Evolutionary conservation across 148 eudicot genomes (phyloP).

Genomic region (Cornus florida): DNA sequence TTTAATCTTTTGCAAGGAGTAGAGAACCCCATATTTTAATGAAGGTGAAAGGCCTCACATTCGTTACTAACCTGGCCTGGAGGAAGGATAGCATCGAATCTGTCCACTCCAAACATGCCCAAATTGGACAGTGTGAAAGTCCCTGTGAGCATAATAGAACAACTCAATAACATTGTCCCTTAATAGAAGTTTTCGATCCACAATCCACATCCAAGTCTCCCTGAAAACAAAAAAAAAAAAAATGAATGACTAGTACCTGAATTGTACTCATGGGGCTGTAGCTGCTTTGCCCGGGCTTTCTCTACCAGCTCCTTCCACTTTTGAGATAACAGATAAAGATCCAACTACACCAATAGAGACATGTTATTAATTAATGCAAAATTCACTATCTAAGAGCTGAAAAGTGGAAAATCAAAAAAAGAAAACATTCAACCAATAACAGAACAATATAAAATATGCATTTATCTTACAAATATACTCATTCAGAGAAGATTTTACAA

Average conservation of each 20-base stretch:
- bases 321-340: slow-evolving; percentile 83
- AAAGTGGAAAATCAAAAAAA: neutral
- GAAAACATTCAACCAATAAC: neutral
- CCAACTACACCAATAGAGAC: slow-evolving; percentile 60
- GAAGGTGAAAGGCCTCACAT: slow-evolving; percentile 8
- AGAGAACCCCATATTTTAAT: neutral
- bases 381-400: neutral
- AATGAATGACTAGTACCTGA: slow-evolving; percentile 44
- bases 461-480: neutral
- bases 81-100: slow-evolving; percentile 96
- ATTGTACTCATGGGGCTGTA: slow-evolving; percentile 85
- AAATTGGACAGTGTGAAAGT: slow-evolving; percentile 91
- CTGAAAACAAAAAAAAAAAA: neutral
- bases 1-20: neutral
- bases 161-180: slow-evolving; percentile 4
- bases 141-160: slow-evolving; percentile 40
- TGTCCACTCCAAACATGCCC: slow-evolving; percentile 99
- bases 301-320: slow-evolving; percentile 94
- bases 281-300: slow-evolving; percentile 82
- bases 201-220: neutral
- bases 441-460: neutral
- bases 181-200: neutral
- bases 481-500: neutral
- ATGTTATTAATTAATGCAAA: neutral
- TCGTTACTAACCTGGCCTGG: slow-evolving; percentile 87